Conservation (phyloP, 441 rosid genomes). For the Syzygium malaccense region DNA sequence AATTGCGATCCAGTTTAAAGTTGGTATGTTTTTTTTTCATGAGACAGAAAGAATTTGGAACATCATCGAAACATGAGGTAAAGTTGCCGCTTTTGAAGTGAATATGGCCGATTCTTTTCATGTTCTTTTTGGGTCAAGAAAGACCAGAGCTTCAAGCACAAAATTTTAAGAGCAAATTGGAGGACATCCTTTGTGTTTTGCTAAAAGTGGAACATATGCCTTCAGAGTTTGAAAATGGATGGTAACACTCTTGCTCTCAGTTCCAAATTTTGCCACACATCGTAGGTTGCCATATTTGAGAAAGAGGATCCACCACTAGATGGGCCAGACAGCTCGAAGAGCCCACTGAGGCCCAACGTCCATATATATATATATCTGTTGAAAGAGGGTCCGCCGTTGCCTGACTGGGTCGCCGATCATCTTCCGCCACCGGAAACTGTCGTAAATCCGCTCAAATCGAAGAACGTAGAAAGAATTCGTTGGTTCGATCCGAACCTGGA, state of each 20-base stretch:
- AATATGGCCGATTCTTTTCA: neutral
- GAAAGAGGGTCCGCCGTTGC: neutral
- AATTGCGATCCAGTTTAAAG: neutral
- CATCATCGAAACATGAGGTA: neutral
- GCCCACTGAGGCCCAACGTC: neutral
- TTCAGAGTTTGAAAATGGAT: neutral
- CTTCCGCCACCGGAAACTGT: conserved; percentile 4
- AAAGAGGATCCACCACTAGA: neutral
- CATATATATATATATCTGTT: neutral
- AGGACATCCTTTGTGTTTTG: neutral
- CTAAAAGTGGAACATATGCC: neutral
- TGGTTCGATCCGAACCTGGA: conserved; percentile 4
- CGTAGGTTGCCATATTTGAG: neutral
- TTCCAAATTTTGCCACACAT: neutral
- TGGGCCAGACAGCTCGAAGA: neutral
- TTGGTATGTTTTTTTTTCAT: neutral
- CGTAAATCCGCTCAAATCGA: neutral
- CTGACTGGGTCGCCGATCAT: neutral
- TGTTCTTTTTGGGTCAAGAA: neutral
- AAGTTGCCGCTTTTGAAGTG: neutral
- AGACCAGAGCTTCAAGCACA: neutral
- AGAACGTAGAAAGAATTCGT: neutral
- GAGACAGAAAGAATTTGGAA: neutral
- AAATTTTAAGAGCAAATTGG: neutral
- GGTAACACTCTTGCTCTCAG: neutral